Evolutionary conservation across 345 rosid genomes (phyloP), one percentile per base, ranked within the genome.

Genomic region (Eucalyptus virginea): DNA sequence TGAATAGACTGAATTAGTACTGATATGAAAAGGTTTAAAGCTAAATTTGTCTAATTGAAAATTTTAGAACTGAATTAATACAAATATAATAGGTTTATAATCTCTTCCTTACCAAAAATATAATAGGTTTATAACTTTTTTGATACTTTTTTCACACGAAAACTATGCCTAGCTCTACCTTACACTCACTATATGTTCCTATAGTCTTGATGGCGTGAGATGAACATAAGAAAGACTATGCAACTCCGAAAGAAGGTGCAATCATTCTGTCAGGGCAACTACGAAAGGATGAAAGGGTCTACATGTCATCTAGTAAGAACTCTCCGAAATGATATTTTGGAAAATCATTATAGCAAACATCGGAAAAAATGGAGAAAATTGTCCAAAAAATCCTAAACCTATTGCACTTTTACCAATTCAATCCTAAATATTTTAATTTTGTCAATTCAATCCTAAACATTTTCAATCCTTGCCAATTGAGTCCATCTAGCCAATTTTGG

Each of bases 1-100:
- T 7, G 0, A 0, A 19, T 52, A 0, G 5, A 52, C 24, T 52
- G 0, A 52, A 19, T 8, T 52, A 0, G 0, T 1, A 52, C 24
- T 3, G 0, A 52, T 52, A 2, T 8, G 0, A 52, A 52, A 52
- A 52, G 0, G 4, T 52, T 52, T 19, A 18, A 0, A 51, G 3
- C 4, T 51, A 15, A 50, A 50, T 50, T 6, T 0, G 7, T 15
- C 1, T 51, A 51, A 51, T 51, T 17, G 2, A 51, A 51, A 51
- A 0, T 0, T 51, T 51, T 51, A 51, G 0, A 3, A 6, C 1
- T 51, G 2, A 51, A 51, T 49, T 49, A 1, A 1, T 52, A 52
- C 1, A 52, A 19, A 52, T 52, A 52, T 19, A 14, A 49, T 49
- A 13, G 1, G 0, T 49, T 49, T 49, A 49, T 2, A 49, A 18